Percentiles rank a stretch among this genome's conserved stretches.
Evolutionary conservation across 2,329 filamentous ascomycete genomes (phyloP).

Genomic region (Blastomyces emzantsi): DNA sequence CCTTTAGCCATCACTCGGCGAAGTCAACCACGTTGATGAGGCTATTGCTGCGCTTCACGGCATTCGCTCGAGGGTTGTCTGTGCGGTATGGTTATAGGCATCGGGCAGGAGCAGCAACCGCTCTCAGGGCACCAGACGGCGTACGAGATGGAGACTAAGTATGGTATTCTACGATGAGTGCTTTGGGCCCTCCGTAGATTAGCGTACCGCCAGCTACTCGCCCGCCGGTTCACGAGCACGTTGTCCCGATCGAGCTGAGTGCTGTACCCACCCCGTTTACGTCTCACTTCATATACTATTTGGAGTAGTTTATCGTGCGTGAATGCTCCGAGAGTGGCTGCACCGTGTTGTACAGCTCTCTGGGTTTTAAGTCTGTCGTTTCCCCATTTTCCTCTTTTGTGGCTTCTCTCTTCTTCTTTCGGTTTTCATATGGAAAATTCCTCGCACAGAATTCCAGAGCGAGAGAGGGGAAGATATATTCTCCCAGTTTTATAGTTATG

Average conservation of each 20-base stretch:
- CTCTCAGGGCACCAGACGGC: not conserved
- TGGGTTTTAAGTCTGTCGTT: not conserved
- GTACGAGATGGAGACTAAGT: not conserved
- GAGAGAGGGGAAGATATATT: no score
- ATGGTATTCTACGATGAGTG: not conserved
- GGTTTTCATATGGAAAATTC: not conserved
- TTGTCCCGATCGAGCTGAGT: not conserved
- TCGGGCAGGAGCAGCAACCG: not conserved
- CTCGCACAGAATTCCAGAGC: no score
- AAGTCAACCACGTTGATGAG: not conserved
- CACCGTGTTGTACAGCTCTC: not conserved
- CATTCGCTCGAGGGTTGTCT: not conserved
- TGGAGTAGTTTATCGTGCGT: not conserved
- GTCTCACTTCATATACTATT: not conserved
- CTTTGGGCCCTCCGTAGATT: not conserved
- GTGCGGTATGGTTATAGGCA: not conserved
- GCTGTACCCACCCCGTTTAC: not conserved
- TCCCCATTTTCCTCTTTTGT: not conserved
- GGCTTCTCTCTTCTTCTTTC: not conserved
- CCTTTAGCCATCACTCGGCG: conserved; percentile 25
- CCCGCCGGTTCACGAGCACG: not conserved
- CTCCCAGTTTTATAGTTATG: no score
- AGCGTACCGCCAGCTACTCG: not conserved
- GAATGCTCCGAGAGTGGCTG: not conserved
- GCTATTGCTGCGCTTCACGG: not conserved